Percentiles rank a stretch among this genome's conserved stretches.
These are phyloP conservation scores for Sambucus nigra DNA, from an alignment of 129 eudicot species.

Conservation along the genomic window DNA sequence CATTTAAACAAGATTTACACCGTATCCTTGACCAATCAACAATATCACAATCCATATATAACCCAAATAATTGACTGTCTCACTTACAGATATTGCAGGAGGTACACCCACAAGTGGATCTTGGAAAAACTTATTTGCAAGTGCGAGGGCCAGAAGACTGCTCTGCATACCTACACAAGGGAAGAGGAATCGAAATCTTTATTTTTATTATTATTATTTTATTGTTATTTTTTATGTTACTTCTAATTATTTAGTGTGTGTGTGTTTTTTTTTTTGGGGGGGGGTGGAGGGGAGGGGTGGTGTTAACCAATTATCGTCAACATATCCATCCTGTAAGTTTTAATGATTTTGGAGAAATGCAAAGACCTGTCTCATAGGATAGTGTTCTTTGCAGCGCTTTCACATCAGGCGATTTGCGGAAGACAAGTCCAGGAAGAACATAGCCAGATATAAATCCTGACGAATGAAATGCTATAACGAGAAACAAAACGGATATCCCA, in stretches of 20 bases:
- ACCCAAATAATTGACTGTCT: not conserved
- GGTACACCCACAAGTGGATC: constrained; percentile 93
- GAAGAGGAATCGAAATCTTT: no score
- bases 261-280: no score
- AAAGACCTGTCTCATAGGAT: constrained; percentile 80
- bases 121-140: constrained; percentile 81
- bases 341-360: not conserved
- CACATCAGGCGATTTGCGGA: constrained; percentile 56
- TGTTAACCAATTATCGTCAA: constrained; percentile 1
- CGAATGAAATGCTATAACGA: constrained; percentile 57
- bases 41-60: not conserved
- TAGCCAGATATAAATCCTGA: constrained; percentile 73
- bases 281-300: not conserved
- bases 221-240: no score
- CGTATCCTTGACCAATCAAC: not conserved
- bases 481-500: constrained; percentile 68
- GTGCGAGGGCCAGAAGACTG: constrained; percentile 95
- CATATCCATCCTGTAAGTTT: not conserved
- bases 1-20: not conserved
- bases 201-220: no score
- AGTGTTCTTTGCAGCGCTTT: constrained; percentile 94
- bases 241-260: no score
- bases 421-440: constrained; percentile 51
- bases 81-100: constrained; percentile 93
- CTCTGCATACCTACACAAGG: constrained; percentile 79